These are phyloP conservation scores for Dispira parvispora DNA, from an alignment of 192 early-diverging fungal genomes.

Conservation along the genomic window DNA sequence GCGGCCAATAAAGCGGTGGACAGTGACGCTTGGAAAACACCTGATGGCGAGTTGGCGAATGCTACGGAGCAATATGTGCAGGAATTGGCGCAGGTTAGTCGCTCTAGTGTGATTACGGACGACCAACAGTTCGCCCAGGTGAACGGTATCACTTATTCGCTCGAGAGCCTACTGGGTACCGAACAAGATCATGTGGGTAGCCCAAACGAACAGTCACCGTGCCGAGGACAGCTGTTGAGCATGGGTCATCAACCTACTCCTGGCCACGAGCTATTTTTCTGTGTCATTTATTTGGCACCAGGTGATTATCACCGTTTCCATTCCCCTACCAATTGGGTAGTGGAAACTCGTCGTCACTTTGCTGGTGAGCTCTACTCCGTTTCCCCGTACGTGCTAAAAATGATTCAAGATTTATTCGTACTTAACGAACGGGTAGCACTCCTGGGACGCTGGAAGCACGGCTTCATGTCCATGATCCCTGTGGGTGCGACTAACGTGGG, in stretches of 20 bases:
- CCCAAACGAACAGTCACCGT: constrained; percentile 14
- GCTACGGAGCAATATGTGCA: not conserved
- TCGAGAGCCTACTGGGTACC: constrained; percentile 53
- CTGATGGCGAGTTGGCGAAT: too few relatives aligned
- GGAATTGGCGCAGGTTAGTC: constrained; percentile 30
- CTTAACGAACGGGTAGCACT: constrained; percentile 93
- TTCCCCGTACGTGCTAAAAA: constrained; percentile 73
- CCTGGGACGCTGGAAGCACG: constrained; percentile 80
- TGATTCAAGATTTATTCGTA: constrained; percentile 80
- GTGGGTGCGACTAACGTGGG: constrained; percentile 99
- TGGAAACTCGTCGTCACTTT: constrained; percentile 78
- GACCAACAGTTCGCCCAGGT: constrained; percentile 78
- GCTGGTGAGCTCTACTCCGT: constrained; percentile 89
- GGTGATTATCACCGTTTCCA: constrained; percentile 99
- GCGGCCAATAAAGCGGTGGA: too few relatives aligned
- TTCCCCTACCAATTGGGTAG: constrained; percentile 89
- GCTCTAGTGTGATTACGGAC: constrained; percentile 44
- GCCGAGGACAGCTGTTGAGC: constrained; percentile 15
- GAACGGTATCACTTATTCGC: constrained; percentile 69
- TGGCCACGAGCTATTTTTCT: constrained; percentile 70
- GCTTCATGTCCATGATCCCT: constrained; percentile 91
- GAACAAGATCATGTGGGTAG: constrained; percentile 18
- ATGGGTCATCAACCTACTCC: constrained; percentile 28
- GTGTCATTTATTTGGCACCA: constrained; percentile 90
- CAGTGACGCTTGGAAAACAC: not conserved